Evolutionary conservation across 2,329 filamentous ascomycete genomes (phyloP).

Genomic region (Nannizziopsis arthrosporioides): DNA sequence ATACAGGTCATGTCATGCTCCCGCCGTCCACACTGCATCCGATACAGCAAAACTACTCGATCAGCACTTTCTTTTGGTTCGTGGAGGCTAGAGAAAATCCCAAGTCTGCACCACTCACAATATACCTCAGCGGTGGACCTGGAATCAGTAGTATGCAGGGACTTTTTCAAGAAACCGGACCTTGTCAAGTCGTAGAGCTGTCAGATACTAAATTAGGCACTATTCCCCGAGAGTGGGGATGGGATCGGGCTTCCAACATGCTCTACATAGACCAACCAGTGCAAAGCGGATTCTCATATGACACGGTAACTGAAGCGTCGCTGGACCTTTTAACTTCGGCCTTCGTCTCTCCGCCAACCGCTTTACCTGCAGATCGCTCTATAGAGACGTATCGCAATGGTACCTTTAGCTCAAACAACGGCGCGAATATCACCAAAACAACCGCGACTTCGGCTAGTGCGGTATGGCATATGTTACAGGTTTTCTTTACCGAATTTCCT

Average conservation of each 20-base stretch:
- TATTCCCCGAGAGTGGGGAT: constrained; percentile 41
- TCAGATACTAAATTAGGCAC: constrained; percentile 27
- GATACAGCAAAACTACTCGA: constrained; percentile 11
- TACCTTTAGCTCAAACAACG: constrained; percentile 40
- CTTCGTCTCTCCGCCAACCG: constrained; percentile 12
- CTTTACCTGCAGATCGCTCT: constrained; percentile 33
- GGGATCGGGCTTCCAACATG: constrained; percentile 50
- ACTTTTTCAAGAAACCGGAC: constrained; percentile 34
- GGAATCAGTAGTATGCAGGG: constrained; percentile 35
- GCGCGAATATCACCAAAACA: constrained; percentile 37
- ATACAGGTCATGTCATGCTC: constrained; percentile 13
- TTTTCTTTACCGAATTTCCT: constrained; percentile 52
- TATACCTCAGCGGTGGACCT: constrained; percentile 39
- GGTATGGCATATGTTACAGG: constrained; percentile 49
- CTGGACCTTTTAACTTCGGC: constrained; percentile 13
- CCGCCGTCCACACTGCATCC: constrained; percentile 11
- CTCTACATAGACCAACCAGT: constrained; percentile 59
- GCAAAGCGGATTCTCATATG: constrained; percentile 36
- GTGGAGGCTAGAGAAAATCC: constrained; percentile 38
- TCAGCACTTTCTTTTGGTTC: constrained; percentile 32
- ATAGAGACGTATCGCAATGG: constrained; percentile 37
- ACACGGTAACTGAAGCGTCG: constrained; percentile 13
- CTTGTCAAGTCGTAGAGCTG: constrained; percentile 31
- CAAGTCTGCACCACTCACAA: constrained; percentile 31
- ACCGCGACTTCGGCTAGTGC: constrained; percentile 43